Evolutionary conservation across 2,329 filamentous ascomycete genomes (phyloP), one percentile per base, ranked within the genome.

Genomic region (Volutella citrinella): DNA sequence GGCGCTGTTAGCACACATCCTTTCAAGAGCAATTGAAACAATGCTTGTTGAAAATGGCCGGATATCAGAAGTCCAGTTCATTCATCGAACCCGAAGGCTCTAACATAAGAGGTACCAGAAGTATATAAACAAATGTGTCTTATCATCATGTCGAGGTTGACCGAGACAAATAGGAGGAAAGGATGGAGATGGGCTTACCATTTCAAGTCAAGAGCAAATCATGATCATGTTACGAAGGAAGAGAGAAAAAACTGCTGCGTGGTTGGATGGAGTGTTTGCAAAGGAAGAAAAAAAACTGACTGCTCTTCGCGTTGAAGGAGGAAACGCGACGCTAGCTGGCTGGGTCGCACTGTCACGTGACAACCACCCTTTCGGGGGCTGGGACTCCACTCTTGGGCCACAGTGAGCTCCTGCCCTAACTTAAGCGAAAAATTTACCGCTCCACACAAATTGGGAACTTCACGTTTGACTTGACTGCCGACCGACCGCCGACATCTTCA

Each of bases 31-130:
- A 26, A 14, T 15, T 33, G 20, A 28, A 34, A 36, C 24, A 45
- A 36, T 30, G 28, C 3, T 13, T 36, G 11, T 12, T 28, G 17
- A 4, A 28, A 32, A 27, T 37, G 40, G 49, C 46, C 35, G 40
- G 16, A 49, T 39, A 55, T 90, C 85, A 90, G 85, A 89, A 87
- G 85, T 88, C 83, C 82, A 70, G 70, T 84, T 72, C 78, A 85
- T 87, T 87, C 85, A 90, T 86, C 65, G 81, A 73, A 68, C 67
- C 70, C 58, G 63, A 70, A 69, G 59, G 57, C 74, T 72, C 80
- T 93, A 83, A 87, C 79, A 88, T 88, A 93, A 95, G 89, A 95
- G 89, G 88, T 95, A 89, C 88, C 88, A 95, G 87, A 94, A 90
- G 84, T 72, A 69, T 70, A 67, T 65, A 67, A 54, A n/a, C n/a